A percentile compares a stretch with the other conserved stretches of the same genome.
Evolutionary conservation across 345 rosid genomes (phyloP).

Genomic region (Schrenkiella parvula): DNA sequence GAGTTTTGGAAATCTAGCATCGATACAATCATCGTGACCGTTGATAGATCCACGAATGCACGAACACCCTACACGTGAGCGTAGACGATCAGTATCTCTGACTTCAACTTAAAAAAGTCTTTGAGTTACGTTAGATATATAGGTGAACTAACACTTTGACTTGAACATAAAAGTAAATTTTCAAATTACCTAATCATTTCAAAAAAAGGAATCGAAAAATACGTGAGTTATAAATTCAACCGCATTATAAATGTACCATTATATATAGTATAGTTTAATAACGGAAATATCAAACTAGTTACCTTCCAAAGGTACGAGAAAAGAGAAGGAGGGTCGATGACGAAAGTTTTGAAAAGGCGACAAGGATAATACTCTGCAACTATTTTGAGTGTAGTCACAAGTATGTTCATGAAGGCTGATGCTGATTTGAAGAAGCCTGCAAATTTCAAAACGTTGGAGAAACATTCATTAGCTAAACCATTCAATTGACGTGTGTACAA

Average conservation of each 20-base stretch:
- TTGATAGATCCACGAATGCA: constrained; percentile 76
- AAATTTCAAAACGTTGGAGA: neutral
- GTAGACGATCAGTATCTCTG: constrained; percentile 8
- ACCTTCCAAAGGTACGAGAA: constrained; percentile 98
- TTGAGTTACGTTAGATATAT: neutral
- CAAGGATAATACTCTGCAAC: constrained; percentile 85
- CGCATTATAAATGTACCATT: neutral
- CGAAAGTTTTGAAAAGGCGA: constrained; percentile 73
- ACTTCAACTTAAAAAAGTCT: neutral
- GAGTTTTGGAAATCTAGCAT: constrained; percentile 72
- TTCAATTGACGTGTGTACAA: neutral
- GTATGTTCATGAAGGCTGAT: constrained; percentile 77
- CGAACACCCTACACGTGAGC: constrained; percentile 71
- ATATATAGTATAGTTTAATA: neutral
- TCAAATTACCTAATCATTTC: neutral
- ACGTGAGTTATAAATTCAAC: neutral
- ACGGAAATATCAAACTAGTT: neutral
- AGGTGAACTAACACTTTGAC: constrained; percentile 31
- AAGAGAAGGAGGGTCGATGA: constrained; percentile 93
- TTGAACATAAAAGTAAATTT: neutral
- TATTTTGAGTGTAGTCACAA: constrained; percentile 76
- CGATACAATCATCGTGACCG: constrained; percentile 64
- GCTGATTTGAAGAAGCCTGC: constrained; percentile 99
- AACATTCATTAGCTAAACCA: neutral
- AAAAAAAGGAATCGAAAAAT: neutral